Conservation (phyloP, 2,329 filamentous ascomycete genomes). For the Trichoderma atrobrunneum region DNA sequence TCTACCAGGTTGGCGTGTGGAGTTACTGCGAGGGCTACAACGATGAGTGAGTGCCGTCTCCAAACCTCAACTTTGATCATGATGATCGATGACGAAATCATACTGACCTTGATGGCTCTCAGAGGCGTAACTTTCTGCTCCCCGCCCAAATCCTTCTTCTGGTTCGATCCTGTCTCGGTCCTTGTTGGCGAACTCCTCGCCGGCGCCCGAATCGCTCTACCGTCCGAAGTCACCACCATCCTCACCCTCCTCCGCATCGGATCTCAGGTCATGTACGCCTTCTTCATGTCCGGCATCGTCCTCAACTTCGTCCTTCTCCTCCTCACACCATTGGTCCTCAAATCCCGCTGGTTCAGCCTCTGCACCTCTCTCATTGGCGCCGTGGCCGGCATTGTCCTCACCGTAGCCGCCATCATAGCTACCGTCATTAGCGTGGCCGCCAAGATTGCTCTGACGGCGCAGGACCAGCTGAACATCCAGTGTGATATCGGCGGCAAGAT, state of each 20-base stretch:
- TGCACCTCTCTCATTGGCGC: slow-evolving; percentile 67
- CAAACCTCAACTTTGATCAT: neutral
- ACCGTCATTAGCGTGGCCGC: slow-evolving; percentile 84
- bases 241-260: slow-evolving; percentile 71
- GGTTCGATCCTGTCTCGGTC: slow-evolving; percentile 88
- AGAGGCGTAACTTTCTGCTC: slow-evolving; percentile 77
- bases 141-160: slow-evolving; percentile 67
- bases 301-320: slow-evolving; percentile 73
- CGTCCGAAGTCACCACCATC: slow-evolving; percentile 68
- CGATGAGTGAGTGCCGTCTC: slow-evolving; percentile 46
- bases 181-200: slow-evolving; percentile 75
- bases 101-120: neutral
- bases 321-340: slow-evolving; percentile 54
- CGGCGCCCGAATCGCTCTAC: slow-evolving; percentile 79
- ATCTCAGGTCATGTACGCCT: slow-evolving; percentile 83
- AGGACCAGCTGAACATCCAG: slow-evolving; percentile 72
- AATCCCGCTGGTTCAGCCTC: slow-evolving; percentile 61
- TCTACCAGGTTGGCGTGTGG: slow-evolving; percentile 92
- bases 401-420: slow-evolving; percentile 69
- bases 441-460: slow-evolving; percentile 68
- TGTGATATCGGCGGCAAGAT: slow-evolving; percentile 69
- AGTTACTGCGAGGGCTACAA: slow-evolving; percentile 86
- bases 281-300: slow-evolving; percentile 71
- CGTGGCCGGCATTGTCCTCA: slow-evolving; percentile 63
- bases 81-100: neutral